These are phyloP conservation scores for Cymodocea nodosa DNA, from an alignment of 116 monocot species.

Conservation along the genomic window DNA sequence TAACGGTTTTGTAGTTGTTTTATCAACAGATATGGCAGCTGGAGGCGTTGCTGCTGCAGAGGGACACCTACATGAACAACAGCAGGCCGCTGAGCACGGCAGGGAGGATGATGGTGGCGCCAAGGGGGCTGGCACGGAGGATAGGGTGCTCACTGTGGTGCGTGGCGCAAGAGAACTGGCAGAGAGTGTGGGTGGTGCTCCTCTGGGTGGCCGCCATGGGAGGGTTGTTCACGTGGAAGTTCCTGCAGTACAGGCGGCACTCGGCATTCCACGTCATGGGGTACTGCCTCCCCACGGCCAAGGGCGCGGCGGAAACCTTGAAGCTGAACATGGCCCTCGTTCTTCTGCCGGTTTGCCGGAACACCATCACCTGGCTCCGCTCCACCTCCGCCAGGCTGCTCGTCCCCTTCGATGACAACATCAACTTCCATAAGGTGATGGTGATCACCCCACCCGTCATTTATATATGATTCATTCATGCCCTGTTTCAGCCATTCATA, in stretches of 20 bases:
- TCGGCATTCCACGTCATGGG: slow-evolving; percentile 75
- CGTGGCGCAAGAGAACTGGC: slow-evolving; percentile 40
- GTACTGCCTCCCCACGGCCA: slow-evolving; percentile 68
- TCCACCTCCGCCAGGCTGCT: slow-evolving; percentile 60
- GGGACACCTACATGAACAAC: slow-evolving; percentile 77
- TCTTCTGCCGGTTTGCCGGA: slow-evolving; percentile 83
- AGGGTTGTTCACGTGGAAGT: slow-evolving; percentile 60
- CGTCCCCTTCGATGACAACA: slow-evolving; percentile 85
- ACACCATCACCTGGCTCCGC: slow-evolving; percentile 80
- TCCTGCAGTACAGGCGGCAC: slow-evolving; percentile 48
- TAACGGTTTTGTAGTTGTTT: neutral
- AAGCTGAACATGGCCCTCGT: slow-evolving; percentile 93
- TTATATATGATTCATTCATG: too few species aligned
- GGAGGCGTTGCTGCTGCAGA: slow-evolving; percentile 68
- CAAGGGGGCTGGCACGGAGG: neutral
- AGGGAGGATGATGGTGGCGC: neutral
- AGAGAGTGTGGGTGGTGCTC: slow-evolving; percentile 41
- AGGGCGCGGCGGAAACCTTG: slow-evolving; percentile 85
- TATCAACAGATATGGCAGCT: slow-evolving; percentile 66
- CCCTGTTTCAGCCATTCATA: too few species aligned
- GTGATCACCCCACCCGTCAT: neutral
- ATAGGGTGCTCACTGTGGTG: neutral
- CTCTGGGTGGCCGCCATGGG: slow-evolving; percentile 54
- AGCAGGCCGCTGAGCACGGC: slow-evolving; percentile 40
- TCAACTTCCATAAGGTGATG: slow-evolving; percentile 85